Conservation (phyloP, 371 early-diverging fungal genomes). For the Parasitella parasitica region DNA sequence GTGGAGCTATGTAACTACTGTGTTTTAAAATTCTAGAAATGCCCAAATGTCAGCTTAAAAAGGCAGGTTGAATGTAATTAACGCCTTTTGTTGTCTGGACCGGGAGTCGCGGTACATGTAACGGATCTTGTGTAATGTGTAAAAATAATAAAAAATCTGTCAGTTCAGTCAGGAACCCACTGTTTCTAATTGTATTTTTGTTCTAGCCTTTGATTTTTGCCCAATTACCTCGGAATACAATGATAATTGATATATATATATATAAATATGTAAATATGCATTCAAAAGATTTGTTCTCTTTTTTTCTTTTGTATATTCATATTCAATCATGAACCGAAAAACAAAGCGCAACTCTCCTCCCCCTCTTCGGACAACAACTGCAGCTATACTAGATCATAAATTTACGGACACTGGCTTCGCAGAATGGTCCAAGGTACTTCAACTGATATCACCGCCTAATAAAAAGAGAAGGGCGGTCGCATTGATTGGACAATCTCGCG, state of each 20-base stretch:
- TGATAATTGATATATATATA: background rate
- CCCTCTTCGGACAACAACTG: background rate
- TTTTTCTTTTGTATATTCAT: background rate
- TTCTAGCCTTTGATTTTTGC: conserved; percentile 5
- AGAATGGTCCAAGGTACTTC: conserved; percentile 14
- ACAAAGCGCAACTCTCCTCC: conserved; percentile 5
- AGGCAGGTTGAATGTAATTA: conserved; percentile 9
- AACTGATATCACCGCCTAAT: conserved; percentile 7
- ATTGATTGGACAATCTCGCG: background rate
- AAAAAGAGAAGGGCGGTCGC: conserved; percentile 10
- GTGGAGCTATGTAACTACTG: background rate
- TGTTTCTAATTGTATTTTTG: background rate
- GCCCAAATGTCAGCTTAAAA: background rate
- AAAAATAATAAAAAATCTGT: background rate
- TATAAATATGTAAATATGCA: background rate
- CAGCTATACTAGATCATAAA: background rate
- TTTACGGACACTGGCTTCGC: background rate
- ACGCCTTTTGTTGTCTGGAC: conserved; percentile 4
- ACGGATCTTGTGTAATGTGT: background rate
- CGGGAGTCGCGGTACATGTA: conserved; percentile 4
- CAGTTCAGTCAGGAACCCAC: conserved; percentile 3
- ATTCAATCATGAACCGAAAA: background rate
- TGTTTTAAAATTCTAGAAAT: background rate
- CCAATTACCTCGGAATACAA: background rate
- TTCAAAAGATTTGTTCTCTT: background rate